Percentiles rank a stretch among this genome's conserved stretches.
These are phyloP conservation scores for Citrus australasica DNA, from an alignment of 345 rosid genomes.

Conservation along the genomic window DNA sequence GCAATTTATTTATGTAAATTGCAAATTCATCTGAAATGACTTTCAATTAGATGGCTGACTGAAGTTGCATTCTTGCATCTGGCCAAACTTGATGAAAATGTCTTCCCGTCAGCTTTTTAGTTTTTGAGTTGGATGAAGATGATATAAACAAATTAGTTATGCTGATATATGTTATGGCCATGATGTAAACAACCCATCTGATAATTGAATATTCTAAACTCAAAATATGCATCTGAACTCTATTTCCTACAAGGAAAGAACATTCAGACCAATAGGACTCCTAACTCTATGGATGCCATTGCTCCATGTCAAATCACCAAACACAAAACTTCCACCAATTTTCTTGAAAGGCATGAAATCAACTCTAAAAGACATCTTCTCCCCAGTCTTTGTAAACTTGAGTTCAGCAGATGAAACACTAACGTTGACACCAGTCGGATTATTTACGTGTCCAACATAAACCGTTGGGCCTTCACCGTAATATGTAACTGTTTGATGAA, in stretches of 20 bases:
- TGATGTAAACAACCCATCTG: neutral
- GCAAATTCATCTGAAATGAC: neutral
- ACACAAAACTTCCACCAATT: conserved; percentile 38
- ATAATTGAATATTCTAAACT: neutral
- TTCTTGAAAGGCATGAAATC: conserved; percentile 34
- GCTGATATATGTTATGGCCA: neutral
- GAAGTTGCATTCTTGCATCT: neutral
- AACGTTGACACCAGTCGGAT: conserved; percentile 35
- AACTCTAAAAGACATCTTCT: conserved; percentile 34
- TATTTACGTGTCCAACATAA: conserved; percentile 22
- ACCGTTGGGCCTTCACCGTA: conserved; percentile 31
- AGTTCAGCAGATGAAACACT: conserved; percentile 39
- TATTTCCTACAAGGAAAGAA: conserved; percentile 23
- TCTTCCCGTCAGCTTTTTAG: neutral
- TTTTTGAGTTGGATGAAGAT: neutral
- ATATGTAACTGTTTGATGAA: conserved; percentile 40
- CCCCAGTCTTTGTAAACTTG: conserved; percentile 31
- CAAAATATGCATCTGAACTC: neutral
- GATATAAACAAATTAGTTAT: neutral
- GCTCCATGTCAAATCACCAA: conserved; percentile 49
- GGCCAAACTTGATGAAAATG: neutral
- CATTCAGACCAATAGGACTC: conserved; percentile 45
- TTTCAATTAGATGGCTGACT: neutral
- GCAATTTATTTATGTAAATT: neutral
- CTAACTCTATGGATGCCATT: conserved; percentile 34